phyloP scores from a whole-genome alignment of 2,329 filamentous ascomycete genomes.

The Alternaria hordeiaustralica region DNA sequence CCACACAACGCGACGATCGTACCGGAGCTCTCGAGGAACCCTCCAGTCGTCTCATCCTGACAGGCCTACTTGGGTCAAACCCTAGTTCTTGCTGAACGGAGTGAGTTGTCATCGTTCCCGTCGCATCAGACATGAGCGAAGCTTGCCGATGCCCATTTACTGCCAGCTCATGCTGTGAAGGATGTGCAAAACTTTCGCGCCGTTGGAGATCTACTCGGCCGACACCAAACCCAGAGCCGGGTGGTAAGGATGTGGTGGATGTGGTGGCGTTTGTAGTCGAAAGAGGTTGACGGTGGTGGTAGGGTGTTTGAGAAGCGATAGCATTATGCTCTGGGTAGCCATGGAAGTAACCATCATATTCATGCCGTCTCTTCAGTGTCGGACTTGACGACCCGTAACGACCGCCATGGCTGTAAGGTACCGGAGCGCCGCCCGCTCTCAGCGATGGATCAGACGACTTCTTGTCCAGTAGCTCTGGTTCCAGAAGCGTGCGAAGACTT shows the following conservation, averaged over 20 bases:
- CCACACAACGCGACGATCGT: conserved; percentile 44
- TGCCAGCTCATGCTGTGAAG: conserved; percentile 28
- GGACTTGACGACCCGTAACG: conserved; percentile 43
- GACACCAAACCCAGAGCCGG: conserved; percentile 27
- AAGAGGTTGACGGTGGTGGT: conserved; percentile 34
- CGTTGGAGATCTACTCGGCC: conserved; percentile 31
- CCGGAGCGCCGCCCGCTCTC: conserved; percentile 26
- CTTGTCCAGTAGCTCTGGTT: conserved; percentile 45
- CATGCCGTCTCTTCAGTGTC: conserved; percentile 46
- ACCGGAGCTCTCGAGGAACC: conserved; percentile 42
- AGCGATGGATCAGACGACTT: conserved; percentile 35
- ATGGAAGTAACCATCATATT: conserved; percentile 40
- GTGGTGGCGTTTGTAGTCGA: conserved; percentile 27
- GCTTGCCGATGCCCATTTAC: conserved; percentile 29
- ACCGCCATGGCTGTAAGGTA: conserved; percentile 25
- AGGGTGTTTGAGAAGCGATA: conserved; percentile 36
- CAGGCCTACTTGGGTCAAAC: conserved; percentile 33
- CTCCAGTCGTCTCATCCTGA: conserved; percentile 42
- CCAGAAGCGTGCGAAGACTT: conserved; percentile 47
- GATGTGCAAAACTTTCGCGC: conserved; percentile 30
- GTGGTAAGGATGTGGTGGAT: conserved; percentile 31
- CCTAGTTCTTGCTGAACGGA: conserved; percentile 37
- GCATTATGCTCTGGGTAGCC: conserved; percentile 35
- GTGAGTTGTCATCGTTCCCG: conserved; percentile 21
- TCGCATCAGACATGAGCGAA: conserved; percentile 35